Conservation (phyloP, 1,139 yeast genomes). For the Kodamaea derodonti region DNA sequence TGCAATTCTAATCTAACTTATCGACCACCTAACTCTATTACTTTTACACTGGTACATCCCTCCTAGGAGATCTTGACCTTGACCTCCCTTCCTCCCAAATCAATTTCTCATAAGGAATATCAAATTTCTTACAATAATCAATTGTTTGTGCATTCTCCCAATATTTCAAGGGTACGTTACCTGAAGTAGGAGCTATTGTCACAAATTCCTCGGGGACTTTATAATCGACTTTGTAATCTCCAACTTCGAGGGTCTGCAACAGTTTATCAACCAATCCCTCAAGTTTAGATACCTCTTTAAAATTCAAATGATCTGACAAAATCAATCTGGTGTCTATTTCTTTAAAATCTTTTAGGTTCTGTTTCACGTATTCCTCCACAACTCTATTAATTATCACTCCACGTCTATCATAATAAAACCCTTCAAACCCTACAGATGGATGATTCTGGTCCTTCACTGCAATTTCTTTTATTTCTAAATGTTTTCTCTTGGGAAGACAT, state of each 20-base stretch:
- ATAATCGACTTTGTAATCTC: conserved; percentile 11
- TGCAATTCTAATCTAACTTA: no score
- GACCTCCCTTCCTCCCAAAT: conserved; percentile 1
- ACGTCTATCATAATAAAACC: conserved; percentile 41
- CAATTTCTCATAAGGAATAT: conserved; percentile 6
- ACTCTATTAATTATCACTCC: conserved; percentile 46
- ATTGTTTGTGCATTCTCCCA: conserved; percentile 39
- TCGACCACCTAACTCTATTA: no score
- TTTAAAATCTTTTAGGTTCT: conserved; percentile 10
- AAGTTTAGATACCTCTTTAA: conserved; percentile 17
- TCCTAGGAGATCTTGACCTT: conserved; percentile 1
- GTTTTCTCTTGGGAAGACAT: conserved; percentile 61
- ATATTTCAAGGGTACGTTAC: conserved; percentile 20
- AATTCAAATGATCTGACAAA: conserved; percentile 6
- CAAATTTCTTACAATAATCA: conserved; percentile 26
- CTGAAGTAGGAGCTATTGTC: conserved; percentile 24
- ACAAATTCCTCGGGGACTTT: conserved; percentile 25
- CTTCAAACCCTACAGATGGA: conserved; percentile 17
- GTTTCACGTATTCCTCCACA: conserved; percentile 26
- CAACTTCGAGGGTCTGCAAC: conserved; percentile 12
- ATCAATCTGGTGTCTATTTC: conserved; percentile 7
- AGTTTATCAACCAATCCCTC: conserved; percentile 18
- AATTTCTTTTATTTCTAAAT: conserved; percentile 43
- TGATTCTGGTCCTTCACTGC: conserved; percentile 15
- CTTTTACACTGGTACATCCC: no score